Evolutionary conservation across 805 yeast genomes (phyloP).

Genomic region (Sugiyamaella mastotermitis): DNA sequence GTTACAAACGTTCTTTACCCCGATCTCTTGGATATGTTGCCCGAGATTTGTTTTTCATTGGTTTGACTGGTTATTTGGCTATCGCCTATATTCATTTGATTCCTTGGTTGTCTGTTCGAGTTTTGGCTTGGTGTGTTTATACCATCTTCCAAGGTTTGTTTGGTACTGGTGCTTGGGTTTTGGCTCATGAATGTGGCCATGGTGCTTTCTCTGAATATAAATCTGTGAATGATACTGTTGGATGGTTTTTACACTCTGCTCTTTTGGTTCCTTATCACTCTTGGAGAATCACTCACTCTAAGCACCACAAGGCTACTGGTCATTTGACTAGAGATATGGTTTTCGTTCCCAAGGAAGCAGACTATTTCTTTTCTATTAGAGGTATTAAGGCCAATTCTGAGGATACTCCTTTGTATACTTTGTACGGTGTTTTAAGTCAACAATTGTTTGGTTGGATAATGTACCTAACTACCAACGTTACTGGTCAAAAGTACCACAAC

Average conservation of each 20-base stretch:
- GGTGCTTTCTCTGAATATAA: conserved; percentile 74
- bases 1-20: conserved; percentile 57
- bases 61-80: conserved; percentile 47
- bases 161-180: conserved; percentile 75
- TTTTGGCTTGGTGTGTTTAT: conserved; percentile 54
- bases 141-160: conserved; percentile 54
- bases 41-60: conserved; percentile 48
- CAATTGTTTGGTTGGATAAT: conserved; percentile 75
- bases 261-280: conserved; percentile 80
- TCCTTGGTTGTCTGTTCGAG: conserved; percentile 40
- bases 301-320: conserved; percentile 89
- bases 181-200: conserved; percentile 92
- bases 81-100: conserved; percentile 48
- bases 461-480: conserved; percentile 62
- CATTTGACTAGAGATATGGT: conserved; percentile 80
- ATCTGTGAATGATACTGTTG: conserved; percentile 68
- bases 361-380: conserved; percentile 41
- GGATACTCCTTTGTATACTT: conserved; percentile 68
- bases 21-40: conserved; percentile 58
- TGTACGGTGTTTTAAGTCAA: conserved; percentile 51
- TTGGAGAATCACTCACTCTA: conserved; percentile 78
- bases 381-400: conserved; percentile 51
- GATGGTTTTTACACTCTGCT: conserved; percentile 78
- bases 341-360: conserved; percentile 67
- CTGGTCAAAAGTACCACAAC: conserved; percentile 62